phyloP scores from a whole-genome alignment of 75 land plant genomes.

The Picea sitchensis region DNA sequence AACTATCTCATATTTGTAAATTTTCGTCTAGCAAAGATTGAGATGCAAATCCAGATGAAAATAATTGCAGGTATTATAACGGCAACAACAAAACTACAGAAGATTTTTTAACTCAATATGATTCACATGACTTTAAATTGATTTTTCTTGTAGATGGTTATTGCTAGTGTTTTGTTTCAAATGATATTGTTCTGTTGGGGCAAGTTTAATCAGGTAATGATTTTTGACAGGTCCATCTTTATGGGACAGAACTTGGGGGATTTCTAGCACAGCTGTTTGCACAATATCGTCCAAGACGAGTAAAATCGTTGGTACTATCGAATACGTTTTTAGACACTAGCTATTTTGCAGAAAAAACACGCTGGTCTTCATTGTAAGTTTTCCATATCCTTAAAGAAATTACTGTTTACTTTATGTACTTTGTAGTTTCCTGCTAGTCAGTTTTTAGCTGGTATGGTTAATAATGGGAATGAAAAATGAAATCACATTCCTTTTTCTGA shows the following conservation, averaged over 20 bases:
- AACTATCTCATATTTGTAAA: constrained; percentile 2
- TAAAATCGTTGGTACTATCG: constrained; percentile 44
- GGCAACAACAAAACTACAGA: neutral
- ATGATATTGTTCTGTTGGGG: neutral
- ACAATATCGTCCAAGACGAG: constrained; percentile 45
- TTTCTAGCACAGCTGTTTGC: constrained; percentile 49
- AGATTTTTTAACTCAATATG: neutral
- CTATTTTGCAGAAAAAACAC: constrained; percentile 28
- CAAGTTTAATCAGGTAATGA: neutral
- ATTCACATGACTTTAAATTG: neutral
- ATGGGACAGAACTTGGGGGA: constrained; percentile 50
- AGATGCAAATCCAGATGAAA: neutral
- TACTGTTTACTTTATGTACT: neutral
- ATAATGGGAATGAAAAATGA: no score
- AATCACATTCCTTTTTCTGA: no score
- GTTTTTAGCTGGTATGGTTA: no score
- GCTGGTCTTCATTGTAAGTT: constrained; percentile 44
- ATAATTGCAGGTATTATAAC: neutral
- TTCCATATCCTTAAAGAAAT: neutral
- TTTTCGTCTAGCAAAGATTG: neutral
- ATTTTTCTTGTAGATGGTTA: neutral
- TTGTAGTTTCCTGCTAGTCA: neutral
- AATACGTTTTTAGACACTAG: constrained; percentile 43
- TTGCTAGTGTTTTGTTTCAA: neutral
- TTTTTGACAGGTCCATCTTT: constrained; percentile 35